Percentiles rank a stretch among this genome's conserved stretches.
phyloP scores from a whole-genome alignment of 1,139 yeast species.

The Geotrichum phurueaensis region DNA sequence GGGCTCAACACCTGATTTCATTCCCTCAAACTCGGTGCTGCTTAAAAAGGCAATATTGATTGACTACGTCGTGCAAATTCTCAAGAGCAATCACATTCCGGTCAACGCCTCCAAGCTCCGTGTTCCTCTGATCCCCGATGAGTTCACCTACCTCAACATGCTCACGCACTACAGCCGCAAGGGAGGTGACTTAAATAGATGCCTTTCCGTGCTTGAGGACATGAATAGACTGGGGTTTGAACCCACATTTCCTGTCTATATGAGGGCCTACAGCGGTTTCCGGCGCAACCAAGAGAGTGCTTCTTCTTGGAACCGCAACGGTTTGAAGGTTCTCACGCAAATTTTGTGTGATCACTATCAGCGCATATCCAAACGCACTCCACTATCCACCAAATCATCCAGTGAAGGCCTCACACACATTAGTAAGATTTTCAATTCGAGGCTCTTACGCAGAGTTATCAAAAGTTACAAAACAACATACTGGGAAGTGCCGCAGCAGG shows the following conservation, averaged over 20 bases:
- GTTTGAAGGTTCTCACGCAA: slow-evolving; percentile 9
- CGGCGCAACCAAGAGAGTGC: not conserved
- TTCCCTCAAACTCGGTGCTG: slow-evolving; percentile 1
- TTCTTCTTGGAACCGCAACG: slow-evolving; percentile 8
- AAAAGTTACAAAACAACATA: slow-evolving; percentile 7
- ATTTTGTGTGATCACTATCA: slow-evolving; percentile 7
- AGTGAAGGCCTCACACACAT: not conserved
- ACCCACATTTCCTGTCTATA: slow-evolving; percentile 2
- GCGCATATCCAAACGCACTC: not conserved
- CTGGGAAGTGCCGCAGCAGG: slow-evolving; percentile 7
- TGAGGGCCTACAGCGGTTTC: slow-evolving; percentile 10
- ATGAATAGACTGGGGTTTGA: slow-evolving; percentile 6
- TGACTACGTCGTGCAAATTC: slow-evolving; percentile 12
- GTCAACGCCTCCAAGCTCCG: not conserved
- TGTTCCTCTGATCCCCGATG: slow-evolving; percentile 13
- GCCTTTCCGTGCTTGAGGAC: not conserved
- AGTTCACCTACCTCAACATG: slow-evolving; percentile 13
- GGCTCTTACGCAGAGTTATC: slow-evolving; percentile 4
- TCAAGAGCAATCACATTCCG: not conserved
- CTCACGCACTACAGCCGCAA: slow-evolving; percentile 10
- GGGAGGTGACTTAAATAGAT: slow-evolving; percentile 4
- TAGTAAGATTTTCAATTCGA: not conserved
- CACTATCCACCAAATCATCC: not conserved
- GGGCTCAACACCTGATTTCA: not conserved
- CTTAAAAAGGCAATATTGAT: slow-evolving; percentile 7